Percentiles rank a stretch among this genome's conserved stretches.
Conservation (phyloP, 495 filamentous ascomycete genomes). For the Umbilicaria muhlenbergii region DNA sequence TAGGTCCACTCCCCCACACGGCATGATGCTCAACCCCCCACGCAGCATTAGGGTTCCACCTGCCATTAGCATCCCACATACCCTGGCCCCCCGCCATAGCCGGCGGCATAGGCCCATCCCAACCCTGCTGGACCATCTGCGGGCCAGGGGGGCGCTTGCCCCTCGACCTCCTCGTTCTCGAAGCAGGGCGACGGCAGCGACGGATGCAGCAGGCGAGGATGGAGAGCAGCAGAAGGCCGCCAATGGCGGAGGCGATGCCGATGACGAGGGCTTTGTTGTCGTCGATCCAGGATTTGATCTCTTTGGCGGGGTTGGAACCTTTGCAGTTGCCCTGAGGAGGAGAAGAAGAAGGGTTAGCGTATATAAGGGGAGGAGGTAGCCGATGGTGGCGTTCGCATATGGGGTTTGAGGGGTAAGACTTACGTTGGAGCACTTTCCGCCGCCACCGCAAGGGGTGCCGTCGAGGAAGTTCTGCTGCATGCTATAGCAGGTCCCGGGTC, state of each 20-base stretch:
- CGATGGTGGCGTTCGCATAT: no score
- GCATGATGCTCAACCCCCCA: no score
- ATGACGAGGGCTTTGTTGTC: constrained; percentile 63
- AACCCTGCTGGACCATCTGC: constrained; percentile 9
- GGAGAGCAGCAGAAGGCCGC: constrained; percentile 46
- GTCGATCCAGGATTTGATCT: constrained; percentile 49
- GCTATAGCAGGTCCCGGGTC: constrained; percentile 44
- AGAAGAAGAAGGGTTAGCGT: neutral
- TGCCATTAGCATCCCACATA: neutral
- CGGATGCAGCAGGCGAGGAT: constrained; percentile 43
- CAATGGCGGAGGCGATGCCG: constrained; percentile 51
- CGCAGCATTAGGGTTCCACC: constrained; percentile 3
- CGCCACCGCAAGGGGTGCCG: constrained; percentile 72
- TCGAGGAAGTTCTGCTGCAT: constrained; percentile 91
- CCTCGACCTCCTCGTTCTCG: constrained; percentile 12
- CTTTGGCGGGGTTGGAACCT: constrained; percentile 42
- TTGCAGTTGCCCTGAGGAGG: constrained; percentile 39
- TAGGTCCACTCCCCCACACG: neutral
- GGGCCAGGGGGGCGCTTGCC: constrained; percentile 4
- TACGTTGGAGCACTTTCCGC: constrained; percentile 59
- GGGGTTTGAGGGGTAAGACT: constrained; percentile 4
- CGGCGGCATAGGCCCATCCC: constrained; percentile 8
- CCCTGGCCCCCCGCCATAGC: neutral
- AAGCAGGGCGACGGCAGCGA: constrained; percentile 32
- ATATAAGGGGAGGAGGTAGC: neutral